These are phyloP conservation scores for Melastoma malabathricum DNA, from an alignment of 345 rosid species.

Conservation along the genomic window DNA sequence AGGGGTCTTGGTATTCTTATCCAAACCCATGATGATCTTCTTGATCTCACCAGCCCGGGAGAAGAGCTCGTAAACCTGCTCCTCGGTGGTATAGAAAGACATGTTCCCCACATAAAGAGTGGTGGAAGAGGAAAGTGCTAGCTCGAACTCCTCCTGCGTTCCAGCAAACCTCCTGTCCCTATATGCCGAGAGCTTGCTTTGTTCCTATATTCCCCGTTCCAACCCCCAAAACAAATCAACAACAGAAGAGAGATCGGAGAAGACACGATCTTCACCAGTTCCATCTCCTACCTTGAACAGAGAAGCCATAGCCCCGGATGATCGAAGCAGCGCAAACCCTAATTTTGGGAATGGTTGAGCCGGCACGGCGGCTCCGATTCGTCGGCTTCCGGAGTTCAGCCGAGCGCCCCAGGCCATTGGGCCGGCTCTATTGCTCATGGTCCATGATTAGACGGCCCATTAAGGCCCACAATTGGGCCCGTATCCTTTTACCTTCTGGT, in stretches of 20 bases:
- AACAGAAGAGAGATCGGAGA: background rate
- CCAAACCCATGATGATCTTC: constrained; percentile 96
- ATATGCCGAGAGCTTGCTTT: constrained; percentile 66
- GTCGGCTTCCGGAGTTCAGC: no score
- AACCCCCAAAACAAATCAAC: background rate
- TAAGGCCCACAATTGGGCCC: no score
- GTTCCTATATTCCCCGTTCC: constrained; percentile 35
- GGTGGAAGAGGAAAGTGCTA: constrained; percentile 46
- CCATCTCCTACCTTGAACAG: no score
- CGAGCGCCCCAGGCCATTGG: no score
- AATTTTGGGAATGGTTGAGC: no score
- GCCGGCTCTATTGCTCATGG: no score
- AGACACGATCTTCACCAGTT: background rate
- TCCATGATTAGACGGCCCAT: no score
- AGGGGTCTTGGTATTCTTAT: constrained; percentile 90
- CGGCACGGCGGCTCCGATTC: no score
- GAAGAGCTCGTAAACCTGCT: constrained; percentile 94
- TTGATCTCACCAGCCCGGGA: constrained; percentile 87
- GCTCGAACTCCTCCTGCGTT: constrained; percentile 79
- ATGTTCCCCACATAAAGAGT: constrained; percentile 87
- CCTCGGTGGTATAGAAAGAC: constrained; percentile 95
- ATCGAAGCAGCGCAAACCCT: no score
- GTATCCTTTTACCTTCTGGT: no score
- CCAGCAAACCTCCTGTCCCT: constrained; percentile 76
- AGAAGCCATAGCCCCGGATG: no score